These are phyloP conservation scores for Colletotrichum sp. DNA, from an alignment of 2,329 filamentous ascomycete genomes.

Conservation along the genomic window DNA sequence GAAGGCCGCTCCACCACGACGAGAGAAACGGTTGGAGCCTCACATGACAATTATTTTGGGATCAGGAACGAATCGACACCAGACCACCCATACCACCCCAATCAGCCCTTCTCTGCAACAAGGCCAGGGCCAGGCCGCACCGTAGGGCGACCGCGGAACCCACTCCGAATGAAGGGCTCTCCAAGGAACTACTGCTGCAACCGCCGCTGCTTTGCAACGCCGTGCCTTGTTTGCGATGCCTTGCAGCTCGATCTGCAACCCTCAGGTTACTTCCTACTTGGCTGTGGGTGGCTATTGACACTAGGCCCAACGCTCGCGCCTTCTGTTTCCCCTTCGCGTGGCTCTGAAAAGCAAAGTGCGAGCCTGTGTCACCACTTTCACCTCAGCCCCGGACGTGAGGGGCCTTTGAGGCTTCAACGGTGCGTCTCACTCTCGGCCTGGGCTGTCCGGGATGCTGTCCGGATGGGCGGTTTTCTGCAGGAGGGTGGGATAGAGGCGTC, in stretches of 20 bases:
- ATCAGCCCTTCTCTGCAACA: neutral
- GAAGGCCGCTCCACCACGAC: neutral
- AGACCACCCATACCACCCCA: neutral
- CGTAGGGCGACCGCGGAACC: neutral
- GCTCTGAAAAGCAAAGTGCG: neutral
- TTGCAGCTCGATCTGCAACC: neutral
- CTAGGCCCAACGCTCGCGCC: neutral
- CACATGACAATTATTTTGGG: neutral
- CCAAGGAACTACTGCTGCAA: neutral
- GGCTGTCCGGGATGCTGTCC: neutral
- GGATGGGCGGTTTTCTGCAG: neutral
- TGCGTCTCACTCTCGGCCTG: conserved; percentile 10
- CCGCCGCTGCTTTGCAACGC: neutral
- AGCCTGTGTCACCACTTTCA: neutral
- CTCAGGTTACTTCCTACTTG: neutral
- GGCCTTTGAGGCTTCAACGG: conserved; percentile 4
- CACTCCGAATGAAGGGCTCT: neutral
- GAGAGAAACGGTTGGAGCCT: neutral
- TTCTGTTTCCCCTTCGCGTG: neutral
- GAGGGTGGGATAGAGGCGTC: neutral
- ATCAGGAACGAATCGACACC: neutral
- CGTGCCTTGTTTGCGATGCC: neutral
- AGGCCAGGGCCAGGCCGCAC: neutral
- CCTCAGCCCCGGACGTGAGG: neutral
- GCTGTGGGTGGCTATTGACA: neutral